Evolutionary conservation across 805 yeast genomes (phyloP), one percentile per base, ranked within the genome.

Genomic region (Candida chauliodis): DNA sequence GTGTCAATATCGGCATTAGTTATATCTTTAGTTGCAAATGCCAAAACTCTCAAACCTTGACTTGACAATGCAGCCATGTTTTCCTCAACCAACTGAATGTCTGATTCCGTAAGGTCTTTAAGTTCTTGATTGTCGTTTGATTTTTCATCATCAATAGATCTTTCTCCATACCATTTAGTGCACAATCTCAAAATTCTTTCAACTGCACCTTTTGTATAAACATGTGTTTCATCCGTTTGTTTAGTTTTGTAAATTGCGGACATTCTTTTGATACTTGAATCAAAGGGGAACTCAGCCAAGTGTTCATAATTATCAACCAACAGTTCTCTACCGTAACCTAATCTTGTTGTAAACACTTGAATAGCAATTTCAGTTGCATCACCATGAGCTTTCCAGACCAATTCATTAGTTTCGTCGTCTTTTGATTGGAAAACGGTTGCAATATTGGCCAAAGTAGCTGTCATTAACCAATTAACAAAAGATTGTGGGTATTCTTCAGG

Each of bases 351-450:
- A 53, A 83, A 84, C 0, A 86, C 91, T 52, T 85, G 91, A 44
- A 87, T 81, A 3, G 95, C 95, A 51, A 84, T 80, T 62, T 87
- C 95, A 2, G 95, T 87, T 29, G 95, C 91, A 55, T 87, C 95
- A 43, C 95, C 95, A 53, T 48, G 68, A 22, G 55, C 69, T 45
- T 55, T 66, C 73, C 73, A 51, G 36, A 46, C 58, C 43, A 56
- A 37, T 30, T 60, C 61, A 4, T 56, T 60, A 20, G 56, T 48
- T 20, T 52, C 55, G 24, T 48, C 57, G 39, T 65, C 61, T 32
- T 46, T 49, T 16, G 59, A 18, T 41, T 53, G 53, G 17, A 59
- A 51, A 17, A 68, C 59, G n/a, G 65, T 56, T 20, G 76, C 71
- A 36, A 69, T 54, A 37, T 67, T 59, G 16, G 71, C 66, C 29